Percentiles rank a stretch among this genome's conserved stretches.
Conservation (phyloP, 2,329 filamentous ascomycete genomes). For the Sclerotinia borealis region DNA sequence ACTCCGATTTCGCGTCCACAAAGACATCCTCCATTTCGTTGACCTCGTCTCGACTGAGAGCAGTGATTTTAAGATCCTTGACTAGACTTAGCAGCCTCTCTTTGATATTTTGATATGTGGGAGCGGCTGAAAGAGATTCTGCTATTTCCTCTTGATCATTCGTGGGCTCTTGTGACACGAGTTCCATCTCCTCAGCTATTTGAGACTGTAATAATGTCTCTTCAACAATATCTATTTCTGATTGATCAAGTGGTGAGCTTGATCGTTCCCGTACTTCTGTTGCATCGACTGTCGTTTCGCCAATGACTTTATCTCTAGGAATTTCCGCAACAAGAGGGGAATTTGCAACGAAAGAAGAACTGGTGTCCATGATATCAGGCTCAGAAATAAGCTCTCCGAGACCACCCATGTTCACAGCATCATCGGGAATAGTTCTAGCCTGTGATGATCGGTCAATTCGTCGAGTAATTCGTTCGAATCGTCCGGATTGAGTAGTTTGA, state of each 20-base stretch:
- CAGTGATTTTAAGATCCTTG: constrained; percentile 50
- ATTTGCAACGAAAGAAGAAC: background rate
- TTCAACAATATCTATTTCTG: constrained; percentile 4
- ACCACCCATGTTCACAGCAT: background rate
- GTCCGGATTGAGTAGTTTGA: background rate
- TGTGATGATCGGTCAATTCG: background rate
- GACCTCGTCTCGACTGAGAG: constrained; percentile 59
- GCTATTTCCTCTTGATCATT: background rate
- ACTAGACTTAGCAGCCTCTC: constrained; percentile 50
- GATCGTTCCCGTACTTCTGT: background rate
- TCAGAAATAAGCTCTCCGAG: background rate
- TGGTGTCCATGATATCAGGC: background rate
- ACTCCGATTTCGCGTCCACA: constrained; percentile 69
- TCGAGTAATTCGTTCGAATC: background rate
- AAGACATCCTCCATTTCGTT: constrained; percentile 70
- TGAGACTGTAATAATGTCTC: constrained; percentile 10
- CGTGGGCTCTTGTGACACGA: background rate
- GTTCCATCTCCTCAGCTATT: constrained; percentile 7
- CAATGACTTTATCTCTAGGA: constrained; percentile 10
- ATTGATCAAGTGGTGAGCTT: background rate
- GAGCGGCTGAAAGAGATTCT: background rate
- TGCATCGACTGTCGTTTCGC: background rate
- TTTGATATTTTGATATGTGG: constrained; percentile 45
- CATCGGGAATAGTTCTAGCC: constrained; percentile 13
- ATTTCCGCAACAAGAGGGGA: background rate